Conservation (phyloP, 1,284 basidiomycete genomes). For the Tylopilus sp. region DNA sequence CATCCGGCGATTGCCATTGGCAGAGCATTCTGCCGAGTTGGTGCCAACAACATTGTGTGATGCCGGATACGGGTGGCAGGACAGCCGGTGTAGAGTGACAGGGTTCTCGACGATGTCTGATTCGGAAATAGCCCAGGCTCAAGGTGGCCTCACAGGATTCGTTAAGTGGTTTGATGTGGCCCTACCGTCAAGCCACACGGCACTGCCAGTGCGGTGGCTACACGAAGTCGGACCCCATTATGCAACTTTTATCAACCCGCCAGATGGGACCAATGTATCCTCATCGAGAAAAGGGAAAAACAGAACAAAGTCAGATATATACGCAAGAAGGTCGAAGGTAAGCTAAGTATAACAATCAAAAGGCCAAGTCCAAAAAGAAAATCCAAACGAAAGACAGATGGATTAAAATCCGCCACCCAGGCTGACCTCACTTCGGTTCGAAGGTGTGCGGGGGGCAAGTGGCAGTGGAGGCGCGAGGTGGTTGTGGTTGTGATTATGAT, state of each 20-base stretch:
- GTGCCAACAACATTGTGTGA: no score
- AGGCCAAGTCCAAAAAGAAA: background rate
- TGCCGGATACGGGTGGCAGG: no score
- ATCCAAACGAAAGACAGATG: background rate
- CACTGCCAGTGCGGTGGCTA: no score
- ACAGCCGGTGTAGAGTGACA: no score
- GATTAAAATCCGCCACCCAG: conserved; percentile 47
- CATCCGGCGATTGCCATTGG: no score
- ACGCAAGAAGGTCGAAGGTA: conserved; percentile 46
- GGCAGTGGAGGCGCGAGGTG: conserved; percentile 48
- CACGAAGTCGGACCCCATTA: no score
- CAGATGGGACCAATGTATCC: background rate
- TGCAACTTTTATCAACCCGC: background rate
- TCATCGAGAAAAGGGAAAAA: background rate
- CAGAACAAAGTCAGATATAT: conserved; percentile 30
- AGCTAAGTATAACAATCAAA: conserved; percentile 21
- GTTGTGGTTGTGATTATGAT: conserved; percentile 50
- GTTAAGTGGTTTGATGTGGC: no score
- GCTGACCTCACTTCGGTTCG: conserved; percentile 62
- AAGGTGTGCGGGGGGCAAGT: conserved; percentile 53
- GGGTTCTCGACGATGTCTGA: no score
- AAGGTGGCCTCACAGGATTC: no score
- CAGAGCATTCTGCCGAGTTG: no score
- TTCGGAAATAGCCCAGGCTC: no score
- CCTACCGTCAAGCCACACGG: no score